These are phyloP conservation scores for Apiospora phragmitis DNA, from an alignment of 2,329 filamentous ascomycete genomes.

Conservation along the genomic window DNA sequence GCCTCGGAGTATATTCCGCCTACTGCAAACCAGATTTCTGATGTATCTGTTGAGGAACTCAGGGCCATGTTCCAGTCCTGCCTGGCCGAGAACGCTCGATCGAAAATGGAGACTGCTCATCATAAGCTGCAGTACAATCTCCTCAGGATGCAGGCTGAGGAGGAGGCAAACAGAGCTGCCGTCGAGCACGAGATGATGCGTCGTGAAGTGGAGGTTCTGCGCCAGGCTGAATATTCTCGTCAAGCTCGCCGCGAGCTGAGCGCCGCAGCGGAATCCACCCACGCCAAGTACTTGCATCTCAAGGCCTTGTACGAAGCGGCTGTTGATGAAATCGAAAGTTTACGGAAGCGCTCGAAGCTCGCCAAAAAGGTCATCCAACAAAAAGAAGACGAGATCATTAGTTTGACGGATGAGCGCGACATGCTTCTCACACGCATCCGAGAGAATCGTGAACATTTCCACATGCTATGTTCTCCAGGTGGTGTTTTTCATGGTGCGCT, in stretches of 20 bases:
- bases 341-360: slow-evolving; percentile 66
- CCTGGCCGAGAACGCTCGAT: slow-evolving; percentile 56
- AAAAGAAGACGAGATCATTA: slow-evolving; percentile 71
- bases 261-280: slow-evolving; percentile 52
- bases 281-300: slow-evolving; percentile 59
- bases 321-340: slow-evolving; percentile 63
- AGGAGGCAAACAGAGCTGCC: slow-evolving; percentile 81
- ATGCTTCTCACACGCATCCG: slow-evolving; percentile 81
- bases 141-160: slow-evolving; percentile 78
- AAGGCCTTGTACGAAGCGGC: slow-evolving; percentile 67
- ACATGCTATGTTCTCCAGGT: slow-evolving; percentile 74
- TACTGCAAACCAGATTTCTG: slow-evolving; percentile 48
- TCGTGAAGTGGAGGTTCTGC: slow-evolving; percentile 81
- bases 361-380: slow-evolving; percentile 79
- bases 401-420: slow-evolving; percentile 73
- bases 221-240: slow-evolving; percentile 69
- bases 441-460: slow-evolving; percentile 86
- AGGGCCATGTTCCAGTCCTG: slow-evolving; percentile 55
- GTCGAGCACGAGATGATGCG: slow-evolving; percentile 93
- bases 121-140: slow-evolving; percentile 89
- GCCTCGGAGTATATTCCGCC: slow-evolving; percentile 48
- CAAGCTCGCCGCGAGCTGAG: slow-evolving; percentile 58
- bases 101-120: slow-evolving; percentile 83
- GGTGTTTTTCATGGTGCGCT: slow-evolving; percentile 64
- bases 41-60: slow-evolving; percentile 56